phyloP scores from a whole-genome alignment of 192 early-diverging fungal genomes.

The Coemansia sp. region DNA sequence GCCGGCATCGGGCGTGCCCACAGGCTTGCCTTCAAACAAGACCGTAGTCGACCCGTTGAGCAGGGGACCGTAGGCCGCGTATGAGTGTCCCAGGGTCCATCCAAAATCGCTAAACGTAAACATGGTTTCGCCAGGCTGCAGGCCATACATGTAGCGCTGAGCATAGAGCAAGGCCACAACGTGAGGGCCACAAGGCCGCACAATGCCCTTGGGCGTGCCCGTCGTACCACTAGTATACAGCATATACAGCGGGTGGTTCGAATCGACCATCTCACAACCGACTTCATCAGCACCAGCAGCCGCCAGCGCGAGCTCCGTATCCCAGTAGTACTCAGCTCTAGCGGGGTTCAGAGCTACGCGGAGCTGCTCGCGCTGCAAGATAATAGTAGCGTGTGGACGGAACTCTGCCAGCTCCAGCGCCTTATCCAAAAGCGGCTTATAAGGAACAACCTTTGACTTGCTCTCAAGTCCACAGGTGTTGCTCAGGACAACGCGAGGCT shows the following conservation, averaged over 20 bases:
- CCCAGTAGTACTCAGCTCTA: conserved; percentile 50
- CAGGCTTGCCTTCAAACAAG: conserved; percentile 85
- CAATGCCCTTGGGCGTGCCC: conserved; percentile 74
- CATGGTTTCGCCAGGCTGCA: conserved; percentile 71
- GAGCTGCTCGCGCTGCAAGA: conserved; percentile 66
- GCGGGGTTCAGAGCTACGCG: conserved; percentile 51
- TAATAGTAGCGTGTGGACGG: conserved; percentile 52
- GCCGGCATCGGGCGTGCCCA: conserved; percentile 75
- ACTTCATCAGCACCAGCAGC: conserved; percentile 34
- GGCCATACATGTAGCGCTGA: conserved; percentile 69
- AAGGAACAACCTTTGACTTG: conserved; percentile 62
- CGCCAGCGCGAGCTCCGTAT: conserved; percentile 56
- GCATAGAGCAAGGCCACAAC: conserved; percentile 68
- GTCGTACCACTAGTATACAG: conserved; percentile 77
- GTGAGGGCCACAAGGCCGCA: conserved; percentile 63
- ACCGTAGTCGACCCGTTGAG: conserved; percentile 74
- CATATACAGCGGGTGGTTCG: conserved; percentile 75
- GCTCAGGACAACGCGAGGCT: conserved; percentile 71
- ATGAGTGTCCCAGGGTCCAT: conserved; percentile 86
- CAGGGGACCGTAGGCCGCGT: conserved; percentile 79
- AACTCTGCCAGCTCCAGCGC: conserved; percentile 60
- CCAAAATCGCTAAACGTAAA: conserved; percentile 84
- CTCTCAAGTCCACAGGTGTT: conserved; percentile 81
- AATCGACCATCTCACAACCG: conserved; percentile 59
- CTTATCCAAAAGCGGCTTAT: conserved; percentile 76